Base-by-base conservation (phyloP, 768 basidiomycete genomes). In the Trametes cinnabarina region DNA sequence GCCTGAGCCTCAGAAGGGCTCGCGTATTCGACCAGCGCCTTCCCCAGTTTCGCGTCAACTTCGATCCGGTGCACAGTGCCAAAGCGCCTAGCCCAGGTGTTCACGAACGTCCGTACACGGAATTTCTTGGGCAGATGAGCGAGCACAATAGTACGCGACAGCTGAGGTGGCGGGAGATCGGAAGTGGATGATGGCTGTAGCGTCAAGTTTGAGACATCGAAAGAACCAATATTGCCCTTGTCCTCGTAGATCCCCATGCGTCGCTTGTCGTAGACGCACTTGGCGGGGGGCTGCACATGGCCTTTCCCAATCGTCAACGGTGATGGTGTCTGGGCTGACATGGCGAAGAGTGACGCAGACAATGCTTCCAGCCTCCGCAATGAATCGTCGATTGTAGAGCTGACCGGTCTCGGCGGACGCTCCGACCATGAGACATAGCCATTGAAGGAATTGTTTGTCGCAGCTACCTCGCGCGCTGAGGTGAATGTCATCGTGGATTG, bases 1-100 rank as follows among this genome's bases (percentile, higher is more conserved):
- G 23, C 23, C 22, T 61, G 28, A 6, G 67, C 68, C 3, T 58
- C 17, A 1, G 51, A 61, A 0, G 60, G 26, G 14, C 41, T 56
- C 0, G 52, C 17, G 51, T 67, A 71, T 53, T 69, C 67, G 14
- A 71, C 59, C n/a, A 71, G 41, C 3, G 67, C 63, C 54, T 67
- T 69, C 3, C 68, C 68, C 1, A 39, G n/a, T 30, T 59, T 62
- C 14, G 39, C 20, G 39, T 68, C 61, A 0, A 68, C 15, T 7
- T 67, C 63, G 20, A 67, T 42, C 19, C 65, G 62, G 6, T 52
- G 17, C 5, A 49, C 19, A 10, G 48, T 41, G 1, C 57, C 63
- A 35, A 67, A 66, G 1, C 44, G 40, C 37, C 48, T 57, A 4
- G 65, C 67, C 69, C 68, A 69, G 0, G 23, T 20, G 5, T 37